Conservation (phyloP, 306 rosid genomes). For the Glycyrrhiza uralensis region DNA sequence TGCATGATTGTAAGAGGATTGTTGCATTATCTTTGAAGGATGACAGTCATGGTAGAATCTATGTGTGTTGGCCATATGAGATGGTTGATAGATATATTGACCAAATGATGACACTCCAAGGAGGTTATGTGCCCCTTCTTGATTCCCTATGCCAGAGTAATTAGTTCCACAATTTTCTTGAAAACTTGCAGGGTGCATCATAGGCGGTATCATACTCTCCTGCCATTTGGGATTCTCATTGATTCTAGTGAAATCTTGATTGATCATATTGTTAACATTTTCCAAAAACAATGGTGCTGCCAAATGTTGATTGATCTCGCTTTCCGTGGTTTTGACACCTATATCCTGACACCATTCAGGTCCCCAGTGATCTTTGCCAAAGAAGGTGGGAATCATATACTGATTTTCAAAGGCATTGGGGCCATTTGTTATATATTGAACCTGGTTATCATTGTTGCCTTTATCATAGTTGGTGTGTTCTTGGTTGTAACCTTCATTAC, state of each 20-base stretch:
- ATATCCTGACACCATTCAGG: slow-evolving; percentile 18
- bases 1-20: neutral
- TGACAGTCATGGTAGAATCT: slow-evolving; percentile 7
- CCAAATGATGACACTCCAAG: neutral
- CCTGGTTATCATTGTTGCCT: slow-evolving; percentile 18
- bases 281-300: slow-evolving; percentile 10
- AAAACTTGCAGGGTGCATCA: slow-evolving; percentile 8
- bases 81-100: slow-evolving; percentile 16
- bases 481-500: slow-evolving; percentile 30
- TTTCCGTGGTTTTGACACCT: neutral
- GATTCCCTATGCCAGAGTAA: slow-evolving; percentile 14
- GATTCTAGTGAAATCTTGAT: neutral
- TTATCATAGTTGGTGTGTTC: neutral
- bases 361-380: slow-evolving; percentile 21
- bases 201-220: slow-evolving; percentile 14
- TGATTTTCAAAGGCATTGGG: slow-evolving; percentile 16
- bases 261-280: neutral
- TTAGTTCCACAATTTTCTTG: neutral
- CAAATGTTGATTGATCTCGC: slow-evolving; percentile 7
- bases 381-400: slow-evolving; percentile 21
- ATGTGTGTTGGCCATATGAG: neutral
- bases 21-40: slow-evolving; percentile 1
- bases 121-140: slow-evolving; percentile 21
- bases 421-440: slow-evolving; percentile 9
- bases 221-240: neutral